These are phyloP conservation scores for Syzygium aqueum DNA, from an alignment of 345 rosid genomes.

Conservation along the genomic window DNA sequence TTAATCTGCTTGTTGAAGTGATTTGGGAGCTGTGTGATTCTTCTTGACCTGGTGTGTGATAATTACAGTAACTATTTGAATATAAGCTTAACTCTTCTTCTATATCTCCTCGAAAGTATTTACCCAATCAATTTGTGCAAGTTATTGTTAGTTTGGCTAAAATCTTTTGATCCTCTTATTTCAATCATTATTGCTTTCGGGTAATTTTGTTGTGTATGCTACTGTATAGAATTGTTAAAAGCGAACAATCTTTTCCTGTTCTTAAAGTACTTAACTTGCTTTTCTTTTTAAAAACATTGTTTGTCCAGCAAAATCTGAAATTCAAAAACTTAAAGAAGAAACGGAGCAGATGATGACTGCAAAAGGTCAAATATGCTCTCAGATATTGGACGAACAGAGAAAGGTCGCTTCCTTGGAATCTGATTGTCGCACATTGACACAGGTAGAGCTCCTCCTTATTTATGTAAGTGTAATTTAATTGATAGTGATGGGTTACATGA, in stretches of 20 bases:
- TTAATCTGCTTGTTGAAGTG: background rate
- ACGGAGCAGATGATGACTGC: constrained; percentile 34
- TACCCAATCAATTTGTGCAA: background rate
- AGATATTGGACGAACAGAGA: constrained; percentile 50
- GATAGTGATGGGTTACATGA: background rate
- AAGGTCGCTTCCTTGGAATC: constrained; percentile 43
- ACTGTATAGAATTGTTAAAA: background rate
- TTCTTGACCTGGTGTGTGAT: background rate
- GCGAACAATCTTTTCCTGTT: background rate
- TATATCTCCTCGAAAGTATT: background rate
- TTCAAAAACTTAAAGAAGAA: constrained; percentile 36
- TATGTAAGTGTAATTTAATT: background rate
- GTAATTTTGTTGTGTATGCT: background rate
- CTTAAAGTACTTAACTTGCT: background rate
- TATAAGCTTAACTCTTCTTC: background rate
- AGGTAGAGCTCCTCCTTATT: constrained; percentile 22
- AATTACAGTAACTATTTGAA: background rate
- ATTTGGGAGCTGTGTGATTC: background rate
- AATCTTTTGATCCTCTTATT: background rate
- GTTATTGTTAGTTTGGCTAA: background rate
- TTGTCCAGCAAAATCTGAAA: constrained; percentile 40
- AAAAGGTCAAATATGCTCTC: constrained; percentile 52
- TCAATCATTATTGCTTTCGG: background rate
- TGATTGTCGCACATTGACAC: constrained; percentile 46
- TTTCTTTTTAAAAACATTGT: background rate